phyloP scores from a whole-genome alignment of 306 rosid species.

The Casuarina glauca region DNA sequence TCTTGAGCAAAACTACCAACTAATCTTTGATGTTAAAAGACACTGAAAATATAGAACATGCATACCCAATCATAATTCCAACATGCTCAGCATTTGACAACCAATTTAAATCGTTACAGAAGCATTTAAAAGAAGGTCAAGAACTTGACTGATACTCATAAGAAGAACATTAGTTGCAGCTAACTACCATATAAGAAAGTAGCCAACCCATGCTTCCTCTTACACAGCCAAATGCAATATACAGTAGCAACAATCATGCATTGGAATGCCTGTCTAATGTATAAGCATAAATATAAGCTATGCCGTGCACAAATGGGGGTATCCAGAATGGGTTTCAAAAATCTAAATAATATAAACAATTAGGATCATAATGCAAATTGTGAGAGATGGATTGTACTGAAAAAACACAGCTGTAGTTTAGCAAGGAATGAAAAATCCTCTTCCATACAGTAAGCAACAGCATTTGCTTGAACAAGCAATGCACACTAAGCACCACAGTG shows the following conservation, averaged over 20 bases:
- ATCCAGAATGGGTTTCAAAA: background rate
- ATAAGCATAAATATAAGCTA: background rate
- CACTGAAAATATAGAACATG: slow-evolving; percentile 3
- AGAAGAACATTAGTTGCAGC: slow-evolving; percentile 1
- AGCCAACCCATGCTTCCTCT: background rate
- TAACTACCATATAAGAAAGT: background rate
- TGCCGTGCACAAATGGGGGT: background rate
- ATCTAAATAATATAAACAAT: background rate
- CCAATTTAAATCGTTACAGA: background rate
- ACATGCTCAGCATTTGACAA: background rate
- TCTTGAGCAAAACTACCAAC: slow-evolving; percentile 22
- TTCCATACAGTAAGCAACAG: background rate
- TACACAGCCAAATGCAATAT: slow-evolving; percentile 3
- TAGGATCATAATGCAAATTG: background rate
- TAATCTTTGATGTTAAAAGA: slow-evolving; percentile 15
- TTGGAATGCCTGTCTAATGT: background rate
- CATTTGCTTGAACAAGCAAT: background rate
- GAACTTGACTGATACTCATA: background rate
- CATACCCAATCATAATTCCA: background rate
- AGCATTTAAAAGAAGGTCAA: background rate
- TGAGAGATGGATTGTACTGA: background rate
- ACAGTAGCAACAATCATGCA: background rate
- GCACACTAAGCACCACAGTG: slow-evolving; percentile 2
- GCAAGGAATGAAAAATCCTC: background rate
- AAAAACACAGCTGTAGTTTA: background rate